phyloP scores from a whole-genome alignment of 176 grass and related monocot genomes.

The Rhynchospora breviuscula region DNA sequence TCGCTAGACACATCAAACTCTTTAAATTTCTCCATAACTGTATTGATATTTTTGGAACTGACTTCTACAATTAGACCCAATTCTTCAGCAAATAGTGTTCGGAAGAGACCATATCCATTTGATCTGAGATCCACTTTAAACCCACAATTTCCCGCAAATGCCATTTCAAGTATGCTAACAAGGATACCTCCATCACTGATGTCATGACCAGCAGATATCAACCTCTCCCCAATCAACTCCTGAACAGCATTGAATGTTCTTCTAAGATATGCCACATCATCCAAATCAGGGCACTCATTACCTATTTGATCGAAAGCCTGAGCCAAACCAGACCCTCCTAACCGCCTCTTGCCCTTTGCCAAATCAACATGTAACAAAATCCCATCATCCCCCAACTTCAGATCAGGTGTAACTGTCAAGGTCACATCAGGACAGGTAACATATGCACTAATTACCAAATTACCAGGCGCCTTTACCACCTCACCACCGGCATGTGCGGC shows the following conservation, averaged over 20 bases:
- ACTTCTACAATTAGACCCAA: constrained; percentile 80
- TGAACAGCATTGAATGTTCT: constrained; percentile 65
- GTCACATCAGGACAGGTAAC: constrained; percentile 94
- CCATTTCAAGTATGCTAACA: constrained; percentile 77
- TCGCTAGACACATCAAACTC: constrained; percentile 44
- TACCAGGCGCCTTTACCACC: constrained; percentile 85
- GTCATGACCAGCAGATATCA: constrained; percentile 88
- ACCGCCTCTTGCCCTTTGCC: constrained; percentile 48
- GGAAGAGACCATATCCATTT: constrained; percentile 37
- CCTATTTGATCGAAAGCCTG: constrained; percentile 91
- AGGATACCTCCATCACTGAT: constrained; percentile 85
- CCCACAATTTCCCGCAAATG: constrained; percentile 89
- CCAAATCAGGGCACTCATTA: constrained; percentile 73
- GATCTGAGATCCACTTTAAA: constrained; percentile 59
- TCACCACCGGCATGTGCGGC: constrained; percentile 69
- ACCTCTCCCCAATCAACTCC: constrained; percentile 46
- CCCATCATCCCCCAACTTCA: constrained; percentile 68
- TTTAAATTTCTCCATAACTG: constrained; percentile 54
- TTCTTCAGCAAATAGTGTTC: constrained; percentile 77
- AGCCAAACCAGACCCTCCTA: constrained; percentile 79
- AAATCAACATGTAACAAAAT: constrained; percentile 86
- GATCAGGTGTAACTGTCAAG: constrained; percentile 77
- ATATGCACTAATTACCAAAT: constrained; percentile 83
- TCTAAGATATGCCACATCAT: constrained; percentile 71
- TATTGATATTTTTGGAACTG: constrained; percentile 30